Evolutionary conservation across 352 stramenopile genomes (phyloP), one percentile per base, ranked within the genome.

Genomic region (Phytopythium oedochilum): DNA sequence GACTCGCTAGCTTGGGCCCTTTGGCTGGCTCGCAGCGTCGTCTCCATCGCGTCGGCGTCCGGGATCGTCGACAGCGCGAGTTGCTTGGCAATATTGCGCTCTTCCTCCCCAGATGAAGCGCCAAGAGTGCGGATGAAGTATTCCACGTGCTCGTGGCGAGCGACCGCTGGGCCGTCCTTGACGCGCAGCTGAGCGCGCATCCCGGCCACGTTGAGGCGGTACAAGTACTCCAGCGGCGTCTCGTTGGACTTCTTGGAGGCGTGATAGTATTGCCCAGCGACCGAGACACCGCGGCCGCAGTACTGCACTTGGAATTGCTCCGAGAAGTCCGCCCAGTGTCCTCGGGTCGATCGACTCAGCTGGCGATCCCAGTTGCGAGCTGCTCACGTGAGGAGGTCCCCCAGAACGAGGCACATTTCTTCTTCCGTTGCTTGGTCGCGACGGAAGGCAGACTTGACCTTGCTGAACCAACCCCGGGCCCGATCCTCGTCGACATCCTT

Each of bases 221-320:
- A 40, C 26, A 58, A 28, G 20, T 53, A 61, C 22, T 61, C 39
- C 22, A 58, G 11, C 11, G 57, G 57, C 0, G 57, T 44, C 9
- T 58, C 49, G 3, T 58, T 38, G 5, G 38, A 61, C 5, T 42
- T 25, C 29, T 52, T 55, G 23, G 28, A 17, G 0, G 48, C 48
- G 17, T 62, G 56, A 14, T 57, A 57, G n/a, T 54, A 57, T 25
- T 55, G 23, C 5, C 36, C 14, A 8, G 55, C 55, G 0, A 61
- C 36, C 2, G 47, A 57, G 9, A 61, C 39, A 1, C 55, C 47
- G 1, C 14, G 15, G 1, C 47, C 55, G n/a, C 55, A 56, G 31
- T 57, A 57, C 18, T 52, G 56, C 0, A 23, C 47, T 25, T 54
- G 48, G 40, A 62, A 62, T 9, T 22, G 22, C 0, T 32, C 17